Evolutionary conservation across 805 yeast genomes (phyloP), one percentile per base, ranked within the genome.

Genomic region (Pichia ethanolica): DNA sequence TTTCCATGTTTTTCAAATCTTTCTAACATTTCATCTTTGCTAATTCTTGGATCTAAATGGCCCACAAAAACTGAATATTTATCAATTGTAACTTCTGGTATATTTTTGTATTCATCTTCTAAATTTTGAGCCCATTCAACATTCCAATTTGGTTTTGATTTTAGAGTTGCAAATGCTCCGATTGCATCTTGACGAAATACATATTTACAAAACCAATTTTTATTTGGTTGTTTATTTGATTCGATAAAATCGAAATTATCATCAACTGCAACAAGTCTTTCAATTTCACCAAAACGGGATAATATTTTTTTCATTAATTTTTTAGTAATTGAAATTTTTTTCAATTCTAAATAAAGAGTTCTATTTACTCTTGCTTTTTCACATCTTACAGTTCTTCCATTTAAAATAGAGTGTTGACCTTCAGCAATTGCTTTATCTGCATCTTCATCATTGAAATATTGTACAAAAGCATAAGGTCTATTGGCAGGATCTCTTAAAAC

Each of bases 401-500:
- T 81, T 44, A 89, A 66, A 7, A 71, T 64, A 6, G 88, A 73
- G 49, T 82, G 81, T 58, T 86, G 91, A 10, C 89, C 95, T 52
- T 73, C 72, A 20, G 63, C 66, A 47, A 89, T 74, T 0, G 96
- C 97, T 5, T 55, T 61, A 53, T 74, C 72, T 5, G 95, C 89
- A 55, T 85, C 91, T 8, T 67, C 71, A 54, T 85, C 93, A 49
- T 71, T 78, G 8, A 79, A 71, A 63, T 86, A 89, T 68, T 89
- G 97, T 42, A 89, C 96, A 73, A 89, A 89, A 0, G 96, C 96
- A 67, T 89, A 89, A 2, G 97, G 97, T 43, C 96, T 73, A 60
- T 85, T 84, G 26, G 81, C 73, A 13, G 85, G 80, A 68, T 89
- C 96, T 47, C 96, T 72, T 51, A 89, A 72, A 3, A 89, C 96